Conservation (phyloP, 129 eudicot species). For the Daucus carota region DH1_v3.0 NC_030385.2:1540001-1540500, state of each 20-base stretch:
- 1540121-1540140: conserved; percentile 39
- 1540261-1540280: conserved; percentile 33
- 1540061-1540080: neutral
- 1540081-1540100: neutral
- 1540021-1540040: neutral
- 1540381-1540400: conserved; percentile 2
- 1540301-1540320: conserved; percentile 47
- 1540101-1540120: neutral
- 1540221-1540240: conserved; percentile 47
- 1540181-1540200: conserved; percentile 35
- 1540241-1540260: conserved; percentile 36
- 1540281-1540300: conserved; percentile 32
- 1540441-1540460: neutral
- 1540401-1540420: neutral
- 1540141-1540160: conserved; percentile 38
- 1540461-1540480: conserved; percentile 43
- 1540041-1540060: neutral
- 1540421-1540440: neutral
- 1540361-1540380: conserved; percentile 40
- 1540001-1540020: conserved; percentile 13
- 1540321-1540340: conserved; percentile 28
- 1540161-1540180: conserved; percentile 27
- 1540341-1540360: conserved; percentile 19
- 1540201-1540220: conserved; percentile 32
- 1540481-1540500: conserved; percentile 44